Evolutionary conservation across 1,139 yeast genomes (phyloP), one percentile per base, ranked within the genome.

Genomic region (Zygosaccharomyces pseudobailii): DNA sequence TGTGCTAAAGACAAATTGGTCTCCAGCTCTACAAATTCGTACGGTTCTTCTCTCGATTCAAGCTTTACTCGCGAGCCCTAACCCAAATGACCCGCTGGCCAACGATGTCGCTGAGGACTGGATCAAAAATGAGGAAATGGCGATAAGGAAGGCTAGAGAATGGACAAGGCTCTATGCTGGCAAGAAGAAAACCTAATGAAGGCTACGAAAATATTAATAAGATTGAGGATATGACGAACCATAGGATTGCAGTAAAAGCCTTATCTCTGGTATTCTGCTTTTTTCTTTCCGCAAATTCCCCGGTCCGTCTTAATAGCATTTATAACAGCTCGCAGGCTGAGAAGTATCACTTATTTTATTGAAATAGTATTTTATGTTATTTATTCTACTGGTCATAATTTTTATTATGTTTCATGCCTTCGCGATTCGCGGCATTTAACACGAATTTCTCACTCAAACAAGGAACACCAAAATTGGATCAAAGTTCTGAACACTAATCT

Each of bases 61-160:
- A 68, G 97, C 98, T 0, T 72, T 92, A 49, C 72, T 92, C 46
- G 96, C 96, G 1, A 90, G 96, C 3, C 98, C 99, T 7, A 94
- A 92, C 61, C 98, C 99, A 39, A 96, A 92, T 66, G 99, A 92
- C 68, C 99, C 98, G 1, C 75, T 94, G 54, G 97, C 97, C 28
- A 92, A 92, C 62, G 98, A 92, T 58, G 98, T 92, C 36, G 98
- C 98, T 3, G 90, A 88, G 57, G 92, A 85, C 58, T 92, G 98
- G 97, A 86, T 90, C 63, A 84, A 80, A 55, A 82, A 92, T 61
- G 95, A 89, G 67, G 73, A 76, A 46, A 75, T 74, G 53, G 97
- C 97, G 21, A 82, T 88, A 47, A 78, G 72, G 25, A 89, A 86
- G 24, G 97, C 97, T n/a, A 77, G 72, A 61, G 84, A 84, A 57